phyloP scores from a whole-genome alignment of 441 rosid species.

The Manihot esculenta region DNA sequence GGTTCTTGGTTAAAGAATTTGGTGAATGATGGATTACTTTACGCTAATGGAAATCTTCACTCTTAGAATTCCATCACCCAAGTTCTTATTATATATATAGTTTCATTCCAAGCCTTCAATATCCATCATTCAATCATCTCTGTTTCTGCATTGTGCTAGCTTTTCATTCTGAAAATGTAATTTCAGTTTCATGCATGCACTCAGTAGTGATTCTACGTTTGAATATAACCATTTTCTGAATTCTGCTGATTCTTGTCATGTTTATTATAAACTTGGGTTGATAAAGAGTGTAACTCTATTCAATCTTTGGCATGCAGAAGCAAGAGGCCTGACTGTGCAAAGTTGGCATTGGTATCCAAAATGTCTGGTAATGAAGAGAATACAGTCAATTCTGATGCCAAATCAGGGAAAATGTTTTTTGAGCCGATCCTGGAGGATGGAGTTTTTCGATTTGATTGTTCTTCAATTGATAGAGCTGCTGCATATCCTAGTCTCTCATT shows the following conservation, averaged over 20 bases:
- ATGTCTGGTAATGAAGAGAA: slow-evolving; percentile 42
- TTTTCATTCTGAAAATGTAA: too few species aligned
- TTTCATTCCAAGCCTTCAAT: too few species aligned
- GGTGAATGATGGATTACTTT: too few species aligned
- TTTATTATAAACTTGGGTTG: neutral
- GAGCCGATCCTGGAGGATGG: slow-evolving; percentile 73
- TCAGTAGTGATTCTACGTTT: too few species aligned
- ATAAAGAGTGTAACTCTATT: neutral
- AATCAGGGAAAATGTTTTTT: slow-evolving; percentile 54
- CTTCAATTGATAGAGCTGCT: slow-evolving; percentile 47
- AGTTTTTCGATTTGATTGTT: slow-evolving; percentile 78
- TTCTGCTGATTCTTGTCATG: neutral
- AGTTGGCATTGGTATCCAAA: slow-evolving; percentile 26
- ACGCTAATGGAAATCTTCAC: too few species aligned
- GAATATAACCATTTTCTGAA: too few species aligned
- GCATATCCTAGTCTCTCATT: slow-evolving; percentile 80
- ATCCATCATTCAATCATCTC: too few species aligned
- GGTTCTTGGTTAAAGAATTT: too few species aligned
- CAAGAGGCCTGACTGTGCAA: neutral
- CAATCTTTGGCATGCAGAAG: slow-evolving; percentile 1
- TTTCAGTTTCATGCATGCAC: too few species aligned
- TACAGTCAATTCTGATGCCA: slow-evolving; percentile 33
- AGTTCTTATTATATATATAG: too few species aligned
- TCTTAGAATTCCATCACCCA: too few species aligned
- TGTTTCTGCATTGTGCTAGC: too few species aligned